Base-by-base conservation (phyloP, 2,329 filamentous ascomycete genomes). In the Pyrenochaeta sp. region DNA sequence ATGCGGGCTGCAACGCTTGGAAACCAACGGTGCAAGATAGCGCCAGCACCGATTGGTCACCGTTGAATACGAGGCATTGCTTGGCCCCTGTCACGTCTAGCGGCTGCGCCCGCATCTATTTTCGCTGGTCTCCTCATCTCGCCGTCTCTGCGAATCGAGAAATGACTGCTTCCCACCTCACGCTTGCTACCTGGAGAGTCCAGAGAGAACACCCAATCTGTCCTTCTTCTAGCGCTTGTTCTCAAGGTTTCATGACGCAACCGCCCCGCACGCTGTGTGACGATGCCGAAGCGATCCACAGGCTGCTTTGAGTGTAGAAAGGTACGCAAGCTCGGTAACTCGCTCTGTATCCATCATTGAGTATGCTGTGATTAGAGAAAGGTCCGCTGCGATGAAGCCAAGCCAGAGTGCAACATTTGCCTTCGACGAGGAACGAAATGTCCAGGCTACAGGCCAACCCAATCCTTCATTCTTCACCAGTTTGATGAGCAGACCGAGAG, bases 271-370 rank as follows among this genome's bases (percentile, higher is more conserved):
- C 52, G 49, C 45, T 39, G 53, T 60, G 46, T 58, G 49, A 66
- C 62, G 27, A 77, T 77, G 74, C 74, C 74, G 39, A 77, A 76
- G 56, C 68, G 74, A 55, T 75, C 72, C 30, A 62, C 68, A 36
- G 74, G 74, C 39, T 77, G 74, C 62, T 77, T 77, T 56, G 69
- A 72, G 58, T 77, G 74, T 59, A 72, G 74, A 62, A 72, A 73
- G 63, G 65, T 68, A 68, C 56, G 65, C 32, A 56, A 42, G 42
- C 37, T 49, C 24, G 47, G 52, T 55, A 52, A 39, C 48, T 34
- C 37, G 52, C 34, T 52, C 48, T 47, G 54, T 54, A 57, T 22
- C 34, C 48, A 42, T 25, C n/a, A 27, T 58, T 65, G 50, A 67
- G 42, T 42, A 10, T 13, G 4, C 7, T 30, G 15, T 30, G 15